These are phyloP conservation scores for Themeda triandra DNA, from an alignment of 176 grass and related monocot genomes.

Conservation along the genomic window DNA sequence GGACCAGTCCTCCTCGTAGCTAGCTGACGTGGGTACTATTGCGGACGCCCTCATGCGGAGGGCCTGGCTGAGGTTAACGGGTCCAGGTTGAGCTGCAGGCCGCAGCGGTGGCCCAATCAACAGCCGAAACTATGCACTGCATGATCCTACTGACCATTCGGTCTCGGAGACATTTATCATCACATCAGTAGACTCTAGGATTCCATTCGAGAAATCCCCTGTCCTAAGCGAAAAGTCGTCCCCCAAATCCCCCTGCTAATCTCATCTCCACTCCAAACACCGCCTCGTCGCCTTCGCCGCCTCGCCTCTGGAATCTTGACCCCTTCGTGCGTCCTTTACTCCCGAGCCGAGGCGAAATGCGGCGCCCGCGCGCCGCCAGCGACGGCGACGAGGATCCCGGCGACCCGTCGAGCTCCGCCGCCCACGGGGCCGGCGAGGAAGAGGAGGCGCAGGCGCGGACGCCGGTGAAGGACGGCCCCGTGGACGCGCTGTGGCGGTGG, in stretches of 20 bases:
- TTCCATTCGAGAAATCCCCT: background rate
- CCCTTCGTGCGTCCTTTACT: background rate
- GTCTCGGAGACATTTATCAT: no score
- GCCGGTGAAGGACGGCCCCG: background rate
- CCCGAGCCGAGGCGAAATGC: slow-evolving; percentile 31
- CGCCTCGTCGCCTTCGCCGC: background rate
- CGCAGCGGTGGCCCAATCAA: no score
- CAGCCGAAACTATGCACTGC: no score
- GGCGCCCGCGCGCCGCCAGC: slow-evolving; percentile 17
- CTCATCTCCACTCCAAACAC: background rate
- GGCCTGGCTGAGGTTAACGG: no score
- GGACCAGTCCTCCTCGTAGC: no score
- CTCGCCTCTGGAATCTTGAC: background rate
- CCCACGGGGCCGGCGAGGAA: background rate
- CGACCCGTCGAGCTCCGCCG: slow-evolving; percentile 5
- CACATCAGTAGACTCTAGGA: background rate
- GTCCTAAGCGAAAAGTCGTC: background rate
- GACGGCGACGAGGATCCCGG: slow-evolving; percentile 25
- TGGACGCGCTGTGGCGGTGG: slow-evolving; percentile 44
- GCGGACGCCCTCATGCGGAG: no score
- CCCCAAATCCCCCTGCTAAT: background rate
- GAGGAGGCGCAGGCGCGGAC: slow-evolving; percentile 7
- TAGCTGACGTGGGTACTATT: no score
- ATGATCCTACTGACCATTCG: no score
- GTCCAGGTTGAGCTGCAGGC: no score